Evolutionary conservation across 2,329 filamentous ascomycete genomes (phyloP).

Genomic region (Cyanodermella asteris): DNA sequence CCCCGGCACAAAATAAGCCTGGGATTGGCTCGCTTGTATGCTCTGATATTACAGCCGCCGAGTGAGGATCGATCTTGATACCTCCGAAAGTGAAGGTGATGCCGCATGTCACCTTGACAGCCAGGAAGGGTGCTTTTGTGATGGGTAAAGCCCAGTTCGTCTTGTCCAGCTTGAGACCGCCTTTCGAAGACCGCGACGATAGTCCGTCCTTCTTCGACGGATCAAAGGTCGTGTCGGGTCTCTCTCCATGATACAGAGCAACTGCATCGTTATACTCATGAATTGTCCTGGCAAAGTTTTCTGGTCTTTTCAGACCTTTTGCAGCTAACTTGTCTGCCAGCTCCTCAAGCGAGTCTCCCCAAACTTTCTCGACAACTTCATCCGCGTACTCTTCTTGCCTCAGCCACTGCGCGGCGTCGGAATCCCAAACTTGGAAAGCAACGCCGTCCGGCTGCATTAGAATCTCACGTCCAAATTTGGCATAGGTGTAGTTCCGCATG

Average conservation of each 20-base stretch:
- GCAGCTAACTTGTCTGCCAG: too few species aligned
- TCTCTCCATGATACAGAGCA: slow-evolving; percentile 21
- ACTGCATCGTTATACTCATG: too few species aligned
- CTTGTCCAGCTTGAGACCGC: slow-evolving; percentile 29
- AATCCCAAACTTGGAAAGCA: slow-evolving; percentile 46
- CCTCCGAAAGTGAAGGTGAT: slow-evolving; percentile 51
- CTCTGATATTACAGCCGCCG: slow-evolving; percentile 28
- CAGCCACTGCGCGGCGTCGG: slow-evolving; percentile 28
- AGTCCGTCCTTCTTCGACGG: slow-evolving; percentile 39
- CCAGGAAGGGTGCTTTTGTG: slow-evolving; percentile 34
- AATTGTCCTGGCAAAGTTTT: too few species aligned
- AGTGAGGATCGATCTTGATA: slow-evolving; percentile 32
- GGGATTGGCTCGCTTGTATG: slow-evolving; percentile 24
- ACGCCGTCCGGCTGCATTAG: slow-evolving; percentile 33
- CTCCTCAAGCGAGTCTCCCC: slow-evolving; percentile 29
- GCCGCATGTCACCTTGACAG: slow-evolving; percentile 41
- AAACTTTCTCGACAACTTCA: slow-evolving; percentile 32
- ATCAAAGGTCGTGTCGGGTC: slow-evolving; percentile 29
- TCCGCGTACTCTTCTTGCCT: slow-evolving; percentile 39
- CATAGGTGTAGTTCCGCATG: slow-evolving; percentile 45
- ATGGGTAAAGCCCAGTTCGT: slow-evolving; percentile 45
- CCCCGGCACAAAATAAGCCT: slow-evolving; percentile 38
- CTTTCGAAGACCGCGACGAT: slow-evolving; percentile 32
- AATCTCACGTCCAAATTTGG: slow-evolving; percentile 40
- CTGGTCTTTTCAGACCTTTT: too few species aligned